Base-by-base conservation (phyloP, 106 monocot genomes). In the Acorus calamus region DNA sequence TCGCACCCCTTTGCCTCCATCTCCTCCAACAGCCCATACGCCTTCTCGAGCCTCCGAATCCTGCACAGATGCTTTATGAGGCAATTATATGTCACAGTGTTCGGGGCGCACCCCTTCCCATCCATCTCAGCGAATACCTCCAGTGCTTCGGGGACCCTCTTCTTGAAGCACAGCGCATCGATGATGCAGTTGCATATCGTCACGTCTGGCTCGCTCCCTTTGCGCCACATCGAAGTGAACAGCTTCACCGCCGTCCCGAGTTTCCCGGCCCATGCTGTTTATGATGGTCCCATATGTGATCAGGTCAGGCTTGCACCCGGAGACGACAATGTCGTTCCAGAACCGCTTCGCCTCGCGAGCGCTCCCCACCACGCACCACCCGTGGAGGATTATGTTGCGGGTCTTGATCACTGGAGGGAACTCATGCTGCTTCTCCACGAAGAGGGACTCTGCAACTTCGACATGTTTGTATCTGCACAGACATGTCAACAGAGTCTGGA, bases 381-480 rank as follows among this genome's bases (percentile, higher is more conserved):
- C 92, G 68, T 88, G 87, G 28, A 92, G 88, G 9, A 92, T 83
- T 12, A 92, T 92, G 59, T 92, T 92, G 72, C 80, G 67, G 69
- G 73, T 92, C 76, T 78, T 84, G 73, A 85, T 82, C 50, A 70
- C 84, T 8, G 81, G 80, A 42, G 87, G 85, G 42, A 85, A 88
- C 57, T 92, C 88, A 45, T 76, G 52, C 59, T 78, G 68, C 63
- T 82, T 92, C 70, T 78, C 47, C 13, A 76, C 64, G 47, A 92
- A 92, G 49, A 92, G 87, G 11, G 80, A 66, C 64, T 92, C 92
- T 4, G 88, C 92, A 46, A 88, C 92, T 62, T 92, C 92, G 42
- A 92, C 92, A 68, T 92, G 92, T 65, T 92, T 92, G 68, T 85
- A 88, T 59, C 88, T 72, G 56, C 92, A 92, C 2, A 92, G 77